These are phyloP conservation scores for Boletus barrowsii DNA, from an alignment of 768 basidiomycete genomes.

Conservation along the genomic window DNA sequence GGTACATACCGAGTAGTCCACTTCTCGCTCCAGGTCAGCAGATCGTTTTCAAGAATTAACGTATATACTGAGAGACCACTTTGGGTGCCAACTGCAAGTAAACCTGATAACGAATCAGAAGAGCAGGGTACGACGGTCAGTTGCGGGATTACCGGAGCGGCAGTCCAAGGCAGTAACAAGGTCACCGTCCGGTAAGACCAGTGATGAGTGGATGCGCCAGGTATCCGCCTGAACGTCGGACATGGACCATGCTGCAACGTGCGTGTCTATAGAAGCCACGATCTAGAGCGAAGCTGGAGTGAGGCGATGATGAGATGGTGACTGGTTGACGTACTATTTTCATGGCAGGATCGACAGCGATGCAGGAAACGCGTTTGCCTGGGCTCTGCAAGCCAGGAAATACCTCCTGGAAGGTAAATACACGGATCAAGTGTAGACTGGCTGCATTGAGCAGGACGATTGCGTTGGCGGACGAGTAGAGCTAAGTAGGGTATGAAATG, in stretches of 20 bases:
- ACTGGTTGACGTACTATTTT: constrained; percentile 60
- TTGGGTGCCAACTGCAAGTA: constrained; percentile 67
- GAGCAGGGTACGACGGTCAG: neutral
- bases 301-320: constrained; percentile 1
- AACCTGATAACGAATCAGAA: constrained; percentile 47
- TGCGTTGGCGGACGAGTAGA: constrained; percentile 70
- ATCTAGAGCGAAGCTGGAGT: constrained; percentile 45
- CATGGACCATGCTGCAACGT: constrained; percentile 77
- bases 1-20: constrained; percentile 61
- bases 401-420: constrained; percentile 77
- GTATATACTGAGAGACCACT: constrained; percentile 69
- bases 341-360: constrained; percentile 75
- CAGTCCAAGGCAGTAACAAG: constrained; percentile 64
- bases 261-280: constrained; percentile 64
- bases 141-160: constrained; percentile 56
- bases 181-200: constrained; percentile 56
- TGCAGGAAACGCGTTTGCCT: constrained; percentile 49
- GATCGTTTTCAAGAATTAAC: constrained; percentile 74
- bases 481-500: constrained; percentile 36
- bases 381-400: constrained; percentile 58
- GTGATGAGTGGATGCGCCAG: constrained; percentile 82
- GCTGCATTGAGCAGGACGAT: constrained; percentile 72
- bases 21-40: constrained; percentile 80
- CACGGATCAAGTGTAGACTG: constrained; percentile 59
- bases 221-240: constrained; percentile 59